Conservation (phyloP, 2,329 filamentous ascomycete genomes). For the Drechslerella stenobrocha region DNA sequence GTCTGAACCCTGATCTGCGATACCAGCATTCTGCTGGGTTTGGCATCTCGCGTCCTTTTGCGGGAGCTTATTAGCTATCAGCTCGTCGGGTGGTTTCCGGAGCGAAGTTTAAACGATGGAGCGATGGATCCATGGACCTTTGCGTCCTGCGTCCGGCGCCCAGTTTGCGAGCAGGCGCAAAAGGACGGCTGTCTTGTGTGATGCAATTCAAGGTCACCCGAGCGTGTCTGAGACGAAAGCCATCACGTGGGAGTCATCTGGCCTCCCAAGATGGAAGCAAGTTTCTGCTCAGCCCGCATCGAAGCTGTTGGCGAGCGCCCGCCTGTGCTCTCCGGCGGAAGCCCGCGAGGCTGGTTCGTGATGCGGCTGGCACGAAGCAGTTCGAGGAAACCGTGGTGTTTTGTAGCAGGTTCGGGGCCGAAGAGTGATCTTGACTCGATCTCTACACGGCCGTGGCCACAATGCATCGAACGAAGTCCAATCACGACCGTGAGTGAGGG, state of each 20-base stretch:
- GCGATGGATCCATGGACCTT: too few species aligned
- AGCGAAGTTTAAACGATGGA: background rate
- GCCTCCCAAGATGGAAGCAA: slow-evolving; percentile 41
- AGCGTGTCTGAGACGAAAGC: slow-evolving; percentile 45
- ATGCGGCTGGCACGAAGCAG: background rate
- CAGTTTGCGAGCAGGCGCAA: too few species aligned
- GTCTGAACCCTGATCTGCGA: slow-evolving; percentile 8
- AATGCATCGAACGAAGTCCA: background rate
- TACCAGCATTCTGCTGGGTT: too few species aligned
- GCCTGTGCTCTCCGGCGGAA: background rate
- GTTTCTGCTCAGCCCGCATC: slow-evolving; percentile 24
- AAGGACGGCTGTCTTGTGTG: slow-evolving; percentile 23
- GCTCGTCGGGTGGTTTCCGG: slow-evolving; percentile 26
- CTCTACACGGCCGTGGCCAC: too few species aligned
- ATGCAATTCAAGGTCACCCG: slow-evolving; percentile 43
- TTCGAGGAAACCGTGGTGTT: background rate
- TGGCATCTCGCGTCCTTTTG: too few species aligned
- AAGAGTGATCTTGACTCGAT: too few species aligned
- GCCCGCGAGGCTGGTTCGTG: background rate
- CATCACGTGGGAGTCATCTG: slow-evolving; percentile 48
- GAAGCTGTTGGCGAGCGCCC: too few species aligned
- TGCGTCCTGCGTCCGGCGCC: too few species aligned
- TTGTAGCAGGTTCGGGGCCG: too few species aligned
- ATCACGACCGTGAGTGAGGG: background rate
- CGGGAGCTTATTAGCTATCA: slow-evolving; percentile 7